Evolutionary conservation across 305 asterid species (phyloP).

Genomic region (Fraxinus albicans): DNA sequence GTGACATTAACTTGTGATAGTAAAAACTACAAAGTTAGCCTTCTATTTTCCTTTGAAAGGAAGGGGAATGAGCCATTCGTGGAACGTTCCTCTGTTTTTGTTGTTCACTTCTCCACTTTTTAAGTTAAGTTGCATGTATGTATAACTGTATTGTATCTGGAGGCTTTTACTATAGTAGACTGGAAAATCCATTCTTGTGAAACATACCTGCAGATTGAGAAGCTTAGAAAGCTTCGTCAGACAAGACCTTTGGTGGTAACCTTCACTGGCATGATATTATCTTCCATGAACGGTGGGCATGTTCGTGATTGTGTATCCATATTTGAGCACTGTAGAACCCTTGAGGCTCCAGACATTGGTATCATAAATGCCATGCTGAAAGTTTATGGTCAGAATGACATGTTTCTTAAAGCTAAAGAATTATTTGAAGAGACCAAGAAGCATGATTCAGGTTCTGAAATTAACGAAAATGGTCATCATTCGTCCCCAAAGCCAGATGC

Average conservation of each 20-base stretch:
- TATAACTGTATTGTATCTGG: constrained; percentile 9
- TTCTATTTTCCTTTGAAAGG: background rate
- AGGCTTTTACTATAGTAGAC: constrained; percentile 4
- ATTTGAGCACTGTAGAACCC: constrained; percentile 60
- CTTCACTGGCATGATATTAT: constrained; percentile 80
- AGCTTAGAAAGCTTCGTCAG: constrained; percentile 47
- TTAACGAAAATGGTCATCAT: constrained; percentile 14
- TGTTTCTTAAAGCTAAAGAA: constrained; percentile 81
- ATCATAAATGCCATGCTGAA: constrained; percentile 79
- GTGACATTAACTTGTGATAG: background rate
- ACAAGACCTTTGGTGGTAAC: constrained; percentile 70
- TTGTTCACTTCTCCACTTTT: background rate
- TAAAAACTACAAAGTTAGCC: background rate
- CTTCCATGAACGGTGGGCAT: constrained; percentile 87
- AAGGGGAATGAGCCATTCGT: background rate
- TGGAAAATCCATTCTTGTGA: constrained; percentile 13
- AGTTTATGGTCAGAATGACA: constrained; percentile 69
- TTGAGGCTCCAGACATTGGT: constrained; percentile 63
- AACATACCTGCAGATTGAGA: constrained; percentile 57
- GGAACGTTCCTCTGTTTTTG: background rate
- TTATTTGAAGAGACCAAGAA: constrained; percentile 63
- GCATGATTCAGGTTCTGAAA: constrained; percentile 30
- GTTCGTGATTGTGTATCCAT: constrained; percentile 58
- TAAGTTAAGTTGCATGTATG: background rate
- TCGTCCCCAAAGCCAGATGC: constrained; percentile 49